Evolutionary conservation across 2,329 filamentous ascomycete genomes (phyloP), one percentile per base, ranked within the genome.

Genomic region (Monosporascus ibericus): DNA sequence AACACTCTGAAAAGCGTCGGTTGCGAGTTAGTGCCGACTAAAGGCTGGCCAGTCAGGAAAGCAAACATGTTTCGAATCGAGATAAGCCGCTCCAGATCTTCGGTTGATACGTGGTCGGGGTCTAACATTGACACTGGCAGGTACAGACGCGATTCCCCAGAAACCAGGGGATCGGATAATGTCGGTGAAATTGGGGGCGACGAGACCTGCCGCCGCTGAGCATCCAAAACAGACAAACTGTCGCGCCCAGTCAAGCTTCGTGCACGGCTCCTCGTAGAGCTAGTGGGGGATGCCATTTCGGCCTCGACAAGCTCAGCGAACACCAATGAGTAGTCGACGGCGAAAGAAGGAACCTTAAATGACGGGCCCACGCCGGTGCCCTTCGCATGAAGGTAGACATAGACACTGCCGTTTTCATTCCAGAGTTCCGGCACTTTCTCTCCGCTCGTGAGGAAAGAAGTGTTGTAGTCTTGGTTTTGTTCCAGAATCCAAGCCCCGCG

Each of bases 351-450:
- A 6, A 86, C 75, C 61, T 80, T 84, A 70, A 86, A 86, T 0
- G 80, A 85, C 2, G 83, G 77, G 0, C 78, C 79, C 8, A 65
- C 68, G 9, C 75, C 75, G 53, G 71, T 76, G 5, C 70, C 69
- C 51, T 72, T 75, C 1, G 82, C 74, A 52, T 78, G 78, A 4
- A 87, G 68, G 59, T 82, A 82, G 20, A 87, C 75, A 48, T 75
- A 71, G 24, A 85, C 75, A 55, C 77, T 77, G 39, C 80, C 82
- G 49, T 66, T 70, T 51, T 85, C 81, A 57, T 83, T 80, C 84
- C 84, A 87, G 20, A 87, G 67, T 64, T 87, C 84, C 2, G 83
- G 81, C 4, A 86, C 79, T 71, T 79, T 82, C 59, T 85, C 80
- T 20, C 75, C 78, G 44, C 76, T 77, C 22, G 72, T 63, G 50